Evolutionary conservation across 164 flowering plant species (phyloP).

Genomic region (Nymphaea colorata): DNA sequence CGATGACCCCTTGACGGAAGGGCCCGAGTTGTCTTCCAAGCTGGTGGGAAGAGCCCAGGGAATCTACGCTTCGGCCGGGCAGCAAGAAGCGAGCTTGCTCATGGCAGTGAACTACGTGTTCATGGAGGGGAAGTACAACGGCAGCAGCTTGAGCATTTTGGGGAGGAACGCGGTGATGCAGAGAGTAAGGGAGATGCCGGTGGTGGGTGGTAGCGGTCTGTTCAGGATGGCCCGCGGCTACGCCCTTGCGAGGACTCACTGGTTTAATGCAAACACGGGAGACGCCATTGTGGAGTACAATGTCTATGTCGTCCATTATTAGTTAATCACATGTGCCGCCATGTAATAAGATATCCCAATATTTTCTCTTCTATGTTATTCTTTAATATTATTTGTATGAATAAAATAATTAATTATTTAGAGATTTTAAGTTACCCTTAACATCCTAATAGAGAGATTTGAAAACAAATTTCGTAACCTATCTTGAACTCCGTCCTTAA

Average conservation of each 20-base stretch:
- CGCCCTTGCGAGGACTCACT: constrained; percentile 1
- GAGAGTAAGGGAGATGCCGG: constrained; percentile 20
- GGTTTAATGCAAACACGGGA: neutral
- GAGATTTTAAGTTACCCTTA: too few relatives aligned
- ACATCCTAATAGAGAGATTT: too few relatives aligned
- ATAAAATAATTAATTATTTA: too few relatives aligned
- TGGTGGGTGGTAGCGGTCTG: constrained; percentile 19
- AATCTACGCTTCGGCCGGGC: constrained; percentile 4
- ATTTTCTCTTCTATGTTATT: too few relatives aligned
- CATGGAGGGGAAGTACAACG: constrained; percentile 6
- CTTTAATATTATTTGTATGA: too few relatives aligned
- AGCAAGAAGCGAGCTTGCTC: neutral
- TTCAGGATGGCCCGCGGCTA: constrained; percentile 17
- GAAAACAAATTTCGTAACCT: too few relatives aligned
- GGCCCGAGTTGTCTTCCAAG: constrained; percentile 2
- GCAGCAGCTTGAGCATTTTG: constrained; percentile 12
- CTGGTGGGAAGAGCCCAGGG: constrained; percentile 7
- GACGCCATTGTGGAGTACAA: constrained; percentile 4
- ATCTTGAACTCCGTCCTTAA: too few relatives aligned
- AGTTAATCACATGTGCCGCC: too few relatives aligned
- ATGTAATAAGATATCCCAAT: too few relatives aligned
- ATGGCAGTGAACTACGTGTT: constrained; percentile 4
- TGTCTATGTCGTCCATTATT: constrained; percentile 1
- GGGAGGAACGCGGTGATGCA: constrained; percentile 15
- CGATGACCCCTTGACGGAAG: constrained; percentile 4